These are phyloP conservation scores for Hansenula sp. DNA, from an alignment of 1,139 yeast species.

Conservation along the genomic window DNA sequence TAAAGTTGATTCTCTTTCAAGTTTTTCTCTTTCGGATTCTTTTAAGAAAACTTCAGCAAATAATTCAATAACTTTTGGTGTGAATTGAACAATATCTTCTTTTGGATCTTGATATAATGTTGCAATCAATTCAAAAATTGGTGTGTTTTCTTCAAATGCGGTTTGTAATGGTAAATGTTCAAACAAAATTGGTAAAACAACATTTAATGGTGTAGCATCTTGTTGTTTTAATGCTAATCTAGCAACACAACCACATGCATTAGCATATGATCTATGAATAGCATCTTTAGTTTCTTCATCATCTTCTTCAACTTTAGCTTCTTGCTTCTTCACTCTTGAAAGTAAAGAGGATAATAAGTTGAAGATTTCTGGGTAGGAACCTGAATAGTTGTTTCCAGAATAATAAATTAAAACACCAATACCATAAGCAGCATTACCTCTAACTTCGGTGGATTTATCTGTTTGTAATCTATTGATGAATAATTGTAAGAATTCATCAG, in stretches of 20 bases:
- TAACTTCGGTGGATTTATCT: slow-evolving; percentile 84
- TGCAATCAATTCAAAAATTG: slow-evolving; percentile 76
- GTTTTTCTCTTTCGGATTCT: slow-evolving; percentile 66
- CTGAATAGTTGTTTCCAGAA: slow-evolving; percentile 53
- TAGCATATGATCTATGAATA: slow-evolving; percentile 81
- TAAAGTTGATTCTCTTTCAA: slow-evolving; percentile 67
- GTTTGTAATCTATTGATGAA: slow-evolving; percentile 64
- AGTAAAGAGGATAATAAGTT: slow-evolving; percentile 75
- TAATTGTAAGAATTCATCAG: slow-evolving; percentile 65
- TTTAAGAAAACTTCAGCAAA: slow-evolving; percentile 69
- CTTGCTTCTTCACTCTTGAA: slow-evolving; percentile 71
- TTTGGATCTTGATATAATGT: slow-evolving; percentile 65
- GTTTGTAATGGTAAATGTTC: slow-evolving; percentile 81
- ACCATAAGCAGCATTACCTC: slow-evolving; percentile 96
- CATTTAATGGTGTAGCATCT: slow-evolving; percentile 71
- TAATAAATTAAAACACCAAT: slow-evolving; percentile 74
- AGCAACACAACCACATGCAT: slow-evolving; percentile 96
- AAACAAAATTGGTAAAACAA: slow-evolving; percentile 72
- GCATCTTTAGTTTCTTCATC: slow-evolving; percentile 81
- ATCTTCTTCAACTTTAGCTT: slow-evolving; percentile 49
- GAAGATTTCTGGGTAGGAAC: slow-evolving; percentile 65
- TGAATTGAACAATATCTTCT: slow-evolving; percentile 49
- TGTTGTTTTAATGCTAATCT: slow-evolving; percentile 80
- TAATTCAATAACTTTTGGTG: slow-evolving; percentile 62
- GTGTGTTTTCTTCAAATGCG: slow-evolving; percentile 90